Percentiles rank a stretch among this genome's conserved stretches.
phyloP scores from a whole-genome alignment of 148 eudicot species.

The Tetragonia tetragonoides region DNA sequence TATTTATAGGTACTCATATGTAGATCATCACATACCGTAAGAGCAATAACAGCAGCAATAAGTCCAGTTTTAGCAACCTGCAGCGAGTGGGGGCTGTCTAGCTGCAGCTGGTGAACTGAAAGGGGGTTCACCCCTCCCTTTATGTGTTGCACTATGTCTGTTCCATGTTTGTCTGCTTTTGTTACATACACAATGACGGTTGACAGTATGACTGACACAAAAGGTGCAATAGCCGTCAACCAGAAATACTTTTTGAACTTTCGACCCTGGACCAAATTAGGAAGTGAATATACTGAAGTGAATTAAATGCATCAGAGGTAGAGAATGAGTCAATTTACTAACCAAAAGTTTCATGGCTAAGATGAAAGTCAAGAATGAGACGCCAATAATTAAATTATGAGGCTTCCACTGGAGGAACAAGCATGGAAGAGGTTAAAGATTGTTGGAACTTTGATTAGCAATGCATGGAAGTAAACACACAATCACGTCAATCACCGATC shows the following conservation, averaged over 20 bases:
- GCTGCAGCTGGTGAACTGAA: not conserved
- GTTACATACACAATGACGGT: conserved; percentile 61
- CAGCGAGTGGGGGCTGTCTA: no score
- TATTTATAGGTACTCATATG: no score
- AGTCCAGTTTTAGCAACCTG: no score
- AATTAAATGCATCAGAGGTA: not conserved
- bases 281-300: not conserved
- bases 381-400: conserved; percentile 76
- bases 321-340: conserved; percentile 23
- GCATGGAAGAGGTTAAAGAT: not conserved
- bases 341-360: conserved; percentile 72
- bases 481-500: not conserved
- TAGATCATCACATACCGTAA: no score
- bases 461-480: not conserved
- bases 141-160: conserved; percentile 41
- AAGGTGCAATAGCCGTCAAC: conserved; percentile 62
- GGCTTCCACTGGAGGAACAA: conserved; percentile 71
- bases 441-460: not conserved
- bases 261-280: conserved; percentile 44
- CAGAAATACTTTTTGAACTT: conserved; percentile 50
- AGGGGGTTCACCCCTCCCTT: not conserved
- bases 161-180: conserved; percentile 56
- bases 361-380: conserved; percentile 64
- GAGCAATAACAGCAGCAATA: no score
- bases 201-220: conserved; percentile 48